Evolutionary conservation across 768 basidiomycete species (phyloP), one percentile per base, ranked within the genome.

Genomic region (Atractiella rhizophila): DNA sequence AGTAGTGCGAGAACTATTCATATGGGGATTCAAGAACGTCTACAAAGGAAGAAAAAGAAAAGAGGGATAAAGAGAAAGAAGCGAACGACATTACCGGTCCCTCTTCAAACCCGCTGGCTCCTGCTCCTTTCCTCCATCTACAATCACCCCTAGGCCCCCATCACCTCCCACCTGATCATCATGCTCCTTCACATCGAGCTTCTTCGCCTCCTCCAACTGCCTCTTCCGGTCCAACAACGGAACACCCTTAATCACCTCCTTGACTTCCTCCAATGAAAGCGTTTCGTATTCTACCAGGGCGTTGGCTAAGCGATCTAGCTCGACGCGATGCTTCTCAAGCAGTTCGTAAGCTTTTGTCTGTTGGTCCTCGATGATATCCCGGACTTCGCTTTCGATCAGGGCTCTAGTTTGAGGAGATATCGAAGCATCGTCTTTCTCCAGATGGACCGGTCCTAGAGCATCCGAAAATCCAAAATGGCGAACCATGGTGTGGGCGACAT

Each of bases 221-320:
- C n/a, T n/a, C n/a, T n/a, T n/a, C n/a, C n/a, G n/a, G n/a, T n/a
- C n/a, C n/a, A n/a, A n/a, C n/a, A n/a, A n/a, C n/a, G n/a, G n/a
- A n/a, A n/a, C 45, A 19, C 46, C 46, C 21, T 18, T 20, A 20
- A 47, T 19, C 12, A 47, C 82, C 59, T 69, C 74, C 53, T 67
- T 64, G 15, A 94, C 86, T 59, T 98, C 83, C 9, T 79, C 74
- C 29, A 69, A 64, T 49, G 74, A 73, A 48, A 98, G 63, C 16
- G 88, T 94, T 63, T 98, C 88, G 59, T 88, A 76, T 57, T 94
- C 85, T 11, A 98, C 76, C 43, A 98, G 63, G 9, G 88, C 88
- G 40, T 69, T 68, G 2, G 88, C 86, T 29, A 96, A 70, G 60
- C 63, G 66, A 58, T 85, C 76, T 31, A 88, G 61, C 54, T 86